phyloP scores from a whole-genome alignment of 1,139 yeast genomes.

The Pichia terricola region DNA sequence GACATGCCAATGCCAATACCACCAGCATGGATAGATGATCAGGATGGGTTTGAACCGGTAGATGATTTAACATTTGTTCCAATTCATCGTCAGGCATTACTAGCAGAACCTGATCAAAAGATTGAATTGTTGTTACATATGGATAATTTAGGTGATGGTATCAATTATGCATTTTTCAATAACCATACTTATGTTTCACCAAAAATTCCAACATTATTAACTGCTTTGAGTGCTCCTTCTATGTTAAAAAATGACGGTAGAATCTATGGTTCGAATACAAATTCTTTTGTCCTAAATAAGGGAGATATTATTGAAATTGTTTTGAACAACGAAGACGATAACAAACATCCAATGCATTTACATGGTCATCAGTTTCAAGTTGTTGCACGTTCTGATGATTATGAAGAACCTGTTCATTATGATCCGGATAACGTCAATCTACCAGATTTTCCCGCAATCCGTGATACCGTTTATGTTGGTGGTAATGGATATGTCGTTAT shows the following conservation, averaged over 20 bases:
- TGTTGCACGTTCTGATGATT: conserved; percentile 45
- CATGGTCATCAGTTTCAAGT: conserved; percentile 75
- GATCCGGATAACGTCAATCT: conserved; percentile 33
- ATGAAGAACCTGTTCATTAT: conserved; percentile 46
- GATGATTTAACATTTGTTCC: conserved; percentile 55
- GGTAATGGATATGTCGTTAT: conserved; percentile 59
- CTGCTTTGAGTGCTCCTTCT: conserved; percentile 46
- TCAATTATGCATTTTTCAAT: conserved; percentile 69
- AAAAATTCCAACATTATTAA: conserved; percentile 54
- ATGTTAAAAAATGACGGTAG: conserved; percentile 35
- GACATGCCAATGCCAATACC: conserved; percentile 18
- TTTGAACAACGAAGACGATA: conserved; percentile 61
- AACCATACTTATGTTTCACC: conserved; percentile 54
- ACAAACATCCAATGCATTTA: conserved; percentile 75
- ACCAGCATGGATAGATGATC: conserved; percentile 14
- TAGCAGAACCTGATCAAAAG: conserved; percentile 51
- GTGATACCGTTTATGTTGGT: conserved; percentile 59
- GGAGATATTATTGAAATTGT: conserved; percentile 61
- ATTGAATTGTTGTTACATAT: conserved; percentile 51
- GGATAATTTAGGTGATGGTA: conserved; percentile 65
- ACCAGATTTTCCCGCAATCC: conserved; percentile 50
- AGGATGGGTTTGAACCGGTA: conserved; percentile 24
- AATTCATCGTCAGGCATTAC: conserved; percentile 30
- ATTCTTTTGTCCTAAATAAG: conserved; percentile 49
- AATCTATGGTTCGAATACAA: conserved; percentile 62